Base-by-base conservation (phyloP, 768 basidiomycete species). In the Rhodotorula diobovata region DNA sequence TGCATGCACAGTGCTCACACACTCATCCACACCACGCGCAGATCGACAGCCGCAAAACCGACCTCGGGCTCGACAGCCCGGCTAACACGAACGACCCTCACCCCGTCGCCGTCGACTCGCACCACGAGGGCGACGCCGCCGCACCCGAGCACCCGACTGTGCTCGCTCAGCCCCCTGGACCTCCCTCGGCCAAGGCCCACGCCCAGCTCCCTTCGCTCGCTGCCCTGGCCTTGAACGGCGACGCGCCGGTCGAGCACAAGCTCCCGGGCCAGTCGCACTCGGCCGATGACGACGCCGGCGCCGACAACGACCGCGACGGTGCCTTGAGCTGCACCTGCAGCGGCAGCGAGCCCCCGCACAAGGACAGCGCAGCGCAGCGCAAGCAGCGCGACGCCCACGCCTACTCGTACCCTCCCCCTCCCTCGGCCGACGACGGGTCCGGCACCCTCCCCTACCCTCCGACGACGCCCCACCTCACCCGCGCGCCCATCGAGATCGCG, bases 401-500 rank as follows among this genome's bases (percentile, higher is more conserved):
- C 28, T 71, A 71, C 66, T 63, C 66, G n/a, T 71, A 71, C 51
- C 70, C 70, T n/a, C 70, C 70, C 0, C 70, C 70, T 35, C 66
- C 70, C 21, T 23, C 37, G 32, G 60, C 45, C 61, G n/a, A 56
- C 39, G 50, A 39, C 46, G 23, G 2, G 32, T 16, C 32, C 53
- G 57, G 50, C 39, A 7, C 66, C 0, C 48, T 67, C 16, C 66
- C 66, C 32, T 75, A 75, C 61, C 74, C 74, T 14, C 46, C 66
- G 1, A 2, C 30, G 10, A 75, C 74, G 16, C 71, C 74, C 30
- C 61, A 64, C 54, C 76, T 81, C 56, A 81, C 81, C 62, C 78
- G 79, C 5, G 74, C 79, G 2, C 70, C 73, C 14, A 71, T 82
- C 30, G 64, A 77, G 55, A 75, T 81, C 66, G 70, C 70, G 30